phyloP scores from a whole-genome alignment of 805 yeast genomes.

The Saccharomycopsis malanga region DNA sequence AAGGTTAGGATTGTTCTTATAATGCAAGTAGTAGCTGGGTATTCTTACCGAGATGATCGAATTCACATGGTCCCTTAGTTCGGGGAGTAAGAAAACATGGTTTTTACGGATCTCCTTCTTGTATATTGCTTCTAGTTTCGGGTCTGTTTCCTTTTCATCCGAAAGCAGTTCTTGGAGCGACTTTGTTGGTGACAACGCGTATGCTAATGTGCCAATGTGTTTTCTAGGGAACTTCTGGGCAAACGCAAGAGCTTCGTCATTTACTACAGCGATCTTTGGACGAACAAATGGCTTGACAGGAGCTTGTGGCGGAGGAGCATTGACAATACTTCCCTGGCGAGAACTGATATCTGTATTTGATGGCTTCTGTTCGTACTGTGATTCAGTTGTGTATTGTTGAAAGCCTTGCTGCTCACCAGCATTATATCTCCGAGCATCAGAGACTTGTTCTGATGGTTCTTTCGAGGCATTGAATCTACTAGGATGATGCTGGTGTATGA shows the following conservation, averaged over 20 bases:
- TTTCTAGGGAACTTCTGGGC: constrained; percentile 38
- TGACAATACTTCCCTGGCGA: not conserved
- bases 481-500: constrained; percentile 22
- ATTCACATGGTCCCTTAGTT: constrained; percentile 36
- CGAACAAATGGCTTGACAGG: constrained; percentile 22
- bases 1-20: constrained; percentile 14
- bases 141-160: not conserved
- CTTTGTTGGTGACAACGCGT: constrained; percentile 26
- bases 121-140: not conserved
- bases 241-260: constrained; percentile 33
- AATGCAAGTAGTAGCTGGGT: constrained; percentile 25
- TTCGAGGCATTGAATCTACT: constrained; percentile 2
- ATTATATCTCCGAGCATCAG: not conserved
- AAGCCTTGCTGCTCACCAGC: not conserved
- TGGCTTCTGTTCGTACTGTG: not conserved
- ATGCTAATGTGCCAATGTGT: constrained; percentile 49
- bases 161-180: not conserved
- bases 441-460: constrained; percentile 7
- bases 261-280: constrained; percentile 30
- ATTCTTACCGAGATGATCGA: constrained; percentile 29
- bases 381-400: not conserved
- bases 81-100: constrained; percentile 27
- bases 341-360: too few relatives aligned
- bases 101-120: constrained; percentile 18
- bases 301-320: not conserved